Evolutionary conservation across 2,329 filamentous ascomycete species (phyloP), one percentile per base, ranked within the genome.

Genomic region (Trichoderma atrobrunneum): DNA sequence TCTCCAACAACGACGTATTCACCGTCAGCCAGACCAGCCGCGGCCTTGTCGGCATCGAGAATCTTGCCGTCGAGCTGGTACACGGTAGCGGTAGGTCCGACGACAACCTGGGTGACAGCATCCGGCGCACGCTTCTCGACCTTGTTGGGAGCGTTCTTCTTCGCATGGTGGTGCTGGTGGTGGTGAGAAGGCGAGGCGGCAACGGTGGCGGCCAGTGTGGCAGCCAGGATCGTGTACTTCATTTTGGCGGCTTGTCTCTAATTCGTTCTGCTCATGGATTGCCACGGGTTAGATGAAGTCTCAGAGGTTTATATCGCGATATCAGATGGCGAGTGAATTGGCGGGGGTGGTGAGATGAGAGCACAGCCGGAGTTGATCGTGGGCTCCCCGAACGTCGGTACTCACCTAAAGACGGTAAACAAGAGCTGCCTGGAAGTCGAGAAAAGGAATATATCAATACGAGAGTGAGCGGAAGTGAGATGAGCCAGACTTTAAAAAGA

Each of bases 21-120:
- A 67, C 94, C 92, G 74, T 91, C 87, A 72, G 87, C 83, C 76
- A 98, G 87, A 75, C 94, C 93, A 70, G 88, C 80, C 83, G 91
- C 87, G 69, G 94, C 94, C 73, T 94, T 87, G 0, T 87, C 82
- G 73, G 87, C 82, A 68, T 85, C 84, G 76, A 97, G 87, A 39
- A 84, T 74, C 78, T 90, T 77, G 73, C 91, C 91, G 73, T 92
- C 88, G 69, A 95, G 84, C 79, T 91, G 87, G 83, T 95, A 98
- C 71, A 91, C 87, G 71, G 91, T 89, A 76, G 90, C 87, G 66
- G 89, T 90, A 36, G 90, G 87, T 56, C 87, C 88, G 54, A 87
- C 84, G 65, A 90, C 86, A 70, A 87, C 86, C 69, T 89, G 87
- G 72, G 83, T 84, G 71, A 87, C 84, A 63, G 85, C 82, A 43